Evolutionary conservation across 2,329 filamentous ascomycete genomes (phyloP).

Genomic region (Apiospora hydei): DNA sequence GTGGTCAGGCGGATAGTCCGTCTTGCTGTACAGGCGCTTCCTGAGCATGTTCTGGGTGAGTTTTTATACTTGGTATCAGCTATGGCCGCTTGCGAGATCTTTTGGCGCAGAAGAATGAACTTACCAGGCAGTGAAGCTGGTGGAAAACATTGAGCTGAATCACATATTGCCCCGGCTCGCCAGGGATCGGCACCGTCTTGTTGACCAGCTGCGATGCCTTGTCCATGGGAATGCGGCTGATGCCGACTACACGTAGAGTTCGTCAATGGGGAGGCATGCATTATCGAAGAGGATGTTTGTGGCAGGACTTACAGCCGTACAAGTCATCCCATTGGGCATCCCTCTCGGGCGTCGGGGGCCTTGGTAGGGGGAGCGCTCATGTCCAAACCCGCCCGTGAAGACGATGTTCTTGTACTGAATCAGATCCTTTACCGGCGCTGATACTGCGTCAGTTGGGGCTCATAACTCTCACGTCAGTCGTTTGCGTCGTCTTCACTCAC

Average conservation of each 20-base stretch:
- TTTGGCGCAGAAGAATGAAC: background rate
- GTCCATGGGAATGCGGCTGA: background rate
- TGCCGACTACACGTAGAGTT: background rate
- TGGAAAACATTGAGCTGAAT: constrained; percentile 5
- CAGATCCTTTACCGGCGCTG: background rate
- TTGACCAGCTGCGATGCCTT: background rate
- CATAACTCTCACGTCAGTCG: too few species aligned
- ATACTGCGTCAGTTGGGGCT: background rate
- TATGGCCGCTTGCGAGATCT: background rate
- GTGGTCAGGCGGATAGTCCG: background rate
- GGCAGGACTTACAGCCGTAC: background rate
- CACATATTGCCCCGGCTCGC: constrained; percentile 8
- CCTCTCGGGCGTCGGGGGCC: background rate
- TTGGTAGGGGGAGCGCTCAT: constrained; percentile 7
- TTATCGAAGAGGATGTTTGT: too few species aligned
- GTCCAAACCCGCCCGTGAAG: background rate
- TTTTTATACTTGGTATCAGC: background rate
- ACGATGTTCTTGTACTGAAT: constrained; percentile 2
- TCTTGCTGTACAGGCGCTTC: constrained; percentile 5
- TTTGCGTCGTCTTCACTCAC: background rate
- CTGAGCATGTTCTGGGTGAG: background rate
- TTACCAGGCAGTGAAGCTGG: constrained; percentile 7
- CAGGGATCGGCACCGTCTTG: background rate
- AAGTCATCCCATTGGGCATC: constrained; percentile 4
- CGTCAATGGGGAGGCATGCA: background rate